Evolutionary conservation across 2,329 filamentous ascomycete species (phyloP).

Genomic region (Fusarium sacchari): DNA sequence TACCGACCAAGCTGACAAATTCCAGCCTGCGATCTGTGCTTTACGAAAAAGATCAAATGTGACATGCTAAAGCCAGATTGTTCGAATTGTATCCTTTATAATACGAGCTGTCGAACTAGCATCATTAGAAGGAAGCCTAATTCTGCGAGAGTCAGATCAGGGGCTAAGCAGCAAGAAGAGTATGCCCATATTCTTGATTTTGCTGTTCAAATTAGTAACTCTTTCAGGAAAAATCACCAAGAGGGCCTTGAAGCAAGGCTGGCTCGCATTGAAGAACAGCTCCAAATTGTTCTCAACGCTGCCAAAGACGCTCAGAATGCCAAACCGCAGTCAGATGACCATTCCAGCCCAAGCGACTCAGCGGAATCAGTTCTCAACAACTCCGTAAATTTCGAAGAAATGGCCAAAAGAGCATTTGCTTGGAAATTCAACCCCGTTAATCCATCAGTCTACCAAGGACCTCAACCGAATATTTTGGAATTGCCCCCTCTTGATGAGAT

Average conservation of each 20-base stretch:
- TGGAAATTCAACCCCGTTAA: constrained; percentile 40
- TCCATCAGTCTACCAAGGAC: constrained; percentile 31
- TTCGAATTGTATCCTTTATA: constrained; percentile 56
- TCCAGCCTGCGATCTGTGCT: constrained; percentile 56
- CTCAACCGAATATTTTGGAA: constrained; percentile 26
- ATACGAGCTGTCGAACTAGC: constrained; percentile 50
- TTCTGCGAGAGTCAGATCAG: constrained; percentile 27
- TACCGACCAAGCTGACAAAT: background rate
- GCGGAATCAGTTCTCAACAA: background rate
- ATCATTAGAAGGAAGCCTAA: constrained; percentile 42
- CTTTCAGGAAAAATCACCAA: background rate
- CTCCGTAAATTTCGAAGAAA: background rate
- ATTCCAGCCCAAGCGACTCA: constrained; percentile 5
- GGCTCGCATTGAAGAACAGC: constrained; percentile 46
- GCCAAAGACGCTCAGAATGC: constrained; percentile 24
- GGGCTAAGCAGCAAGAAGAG: constrained; percentile 23
- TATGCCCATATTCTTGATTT: background rate
- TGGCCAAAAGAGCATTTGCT: background rate
- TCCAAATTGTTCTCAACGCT: constrained; percentile 45
- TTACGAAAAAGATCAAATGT: constrained; percentile 59
- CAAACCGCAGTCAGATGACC: constrained; percentile 8
- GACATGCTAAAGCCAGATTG: constrained; percentile 56
- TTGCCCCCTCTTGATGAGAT: constrained; percentile 50
- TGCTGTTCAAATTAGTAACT: background rate
- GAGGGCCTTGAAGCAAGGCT: constrained; percentile 42